Evolutionary conservation across 2,329 filamentous ascomycete species (phyloP), one percentile per base, ranked within the genome.

Genomic region (Aspergillus clavatus): DNA sequence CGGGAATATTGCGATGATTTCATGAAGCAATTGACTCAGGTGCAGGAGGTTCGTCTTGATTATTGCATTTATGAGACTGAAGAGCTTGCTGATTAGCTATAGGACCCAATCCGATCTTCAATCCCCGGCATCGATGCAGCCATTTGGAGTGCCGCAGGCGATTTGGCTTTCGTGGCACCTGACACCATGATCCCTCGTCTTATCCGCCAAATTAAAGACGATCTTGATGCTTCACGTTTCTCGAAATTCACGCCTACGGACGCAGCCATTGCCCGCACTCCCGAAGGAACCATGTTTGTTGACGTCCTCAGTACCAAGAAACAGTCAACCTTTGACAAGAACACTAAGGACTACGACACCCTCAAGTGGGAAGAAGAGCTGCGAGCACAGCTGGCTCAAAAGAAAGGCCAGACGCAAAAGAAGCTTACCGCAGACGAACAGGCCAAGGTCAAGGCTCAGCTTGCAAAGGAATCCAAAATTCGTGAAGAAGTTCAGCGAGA

Each of bases 281-380:
- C 89, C 1, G 89, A 94, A 64, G 91, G 89, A 1, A 90, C 85
- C 1, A 79, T 84, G 11, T 97, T 95, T 57, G 78, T 98, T 16
- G 93, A 98, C 67, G 87, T 97, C 0, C 77, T 98, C 5, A 87
- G 86, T 26, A 90, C 88, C 62, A 95, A 95, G 1, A 81, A 82
- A 47, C 80, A 80, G 49, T 73, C 76, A 28, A 72, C 85, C 2
- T 82, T 89, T 3, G 85, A 89, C 69, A 97, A 95, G 71, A 95
- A 89, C 59, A 84, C 82, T 39, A 96, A 95, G 65, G 93, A 97
- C 63, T 95, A 96, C 58, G 89, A 98, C 57, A 94, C 89, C 1
- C 70, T 96, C 31, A 96, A 95, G 68, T 98, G 94, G 93, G 93
- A 98, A 68, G 86, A 91, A 64, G 93, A 98, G 53, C 76, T 98